phyloP scores from a whole-genome alignment of 176 grass and related monocot species.

The Cenchrus fungigraminus region DNA sequence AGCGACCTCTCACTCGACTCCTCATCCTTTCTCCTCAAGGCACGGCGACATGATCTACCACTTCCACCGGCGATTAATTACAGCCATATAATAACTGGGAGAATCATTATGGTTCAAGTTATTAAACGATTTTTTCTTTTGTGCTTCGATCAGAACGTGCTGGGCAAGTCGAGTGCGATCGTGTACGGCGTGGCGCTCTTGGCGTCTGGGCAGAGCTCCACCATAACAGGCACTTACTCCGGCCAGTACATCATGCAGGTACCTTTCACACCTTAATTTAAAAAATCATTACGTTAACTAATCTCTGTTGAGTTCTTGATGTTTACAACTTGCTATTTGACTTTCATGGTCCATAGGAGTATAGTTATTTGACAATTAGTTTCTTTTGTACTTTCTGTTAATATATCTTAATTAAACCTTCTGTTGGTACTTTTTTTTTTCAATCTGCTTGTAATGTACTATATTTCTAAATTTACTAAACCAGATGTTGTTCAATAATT shows the following conservation, averaged over 20 bases:
- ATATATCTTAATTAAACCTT: no score
- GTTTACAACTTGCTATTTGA: neutral
- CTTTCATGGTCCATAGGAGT: neutral
- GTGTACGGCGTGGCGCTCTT: constrained; percentile 83
- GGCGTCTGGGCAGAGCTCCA: constrained; percentile 95
- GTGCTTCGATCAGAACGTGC: constrained; percentile 58
- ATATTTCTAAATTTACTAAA: neutral
- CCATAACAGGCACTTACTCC: constrained; percentile 89
- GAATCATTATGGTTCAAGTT: neutral
- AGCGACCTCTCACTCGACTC: constrained; percentile 61
- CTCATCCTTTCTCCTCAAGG: constrained; percentile 90
- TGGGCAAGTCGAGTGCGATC: constrained; percentile 78
- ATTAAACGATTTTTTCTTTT: neutral
- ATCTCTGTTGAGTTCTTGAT: neutral
- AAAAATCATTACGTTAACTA: neutral
- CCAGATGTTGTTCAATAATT: neutral
- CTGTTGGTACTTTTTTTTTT: neutral
- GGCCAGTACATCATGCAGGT: constrained; percentile 99
- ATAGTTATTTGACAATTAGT: neutral
- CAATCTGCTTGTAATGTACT: neutral
- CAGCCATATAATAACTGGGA: neutral
- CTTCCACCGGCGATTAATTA: neutral
- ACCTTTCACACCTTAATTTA: neutral
- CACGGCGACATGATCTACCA: neutral
- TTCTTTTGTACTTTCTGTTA: neutral